Conservation (phyloP, 2,329 filamentous ascomycete genomes). For the Colletotrichum eremochloae region DNA sequence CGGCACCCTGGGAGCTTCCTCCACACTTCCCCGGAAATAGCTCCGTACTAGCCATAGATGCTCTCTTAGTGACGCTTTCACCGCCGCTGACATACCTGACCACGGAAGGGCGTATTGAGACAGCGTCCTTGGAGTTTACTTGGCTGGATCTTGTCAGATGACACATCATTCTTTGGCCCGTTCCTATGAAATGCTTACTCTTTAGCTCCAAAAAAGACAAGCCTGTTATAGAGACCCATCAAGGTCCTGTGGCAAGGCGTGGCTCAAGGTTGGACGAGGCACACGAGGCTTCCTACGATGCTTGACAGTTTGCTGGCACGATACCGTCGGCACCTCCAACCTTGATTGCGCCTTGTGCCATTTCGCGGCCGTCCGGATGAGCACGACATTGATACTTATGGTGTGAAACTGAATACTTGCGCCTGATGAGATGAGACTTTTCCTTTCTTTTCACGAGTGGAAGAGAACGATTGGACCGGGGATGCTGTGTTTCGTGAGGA, state of each 20-base stretch:
- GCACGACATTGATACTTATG: neutral
- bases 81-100: slow-evolving; percentile 15
- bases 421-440: too few relatives aligned
- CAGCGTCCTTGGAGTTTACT: neutral
- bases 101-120: neutral
- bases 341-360: neutral
- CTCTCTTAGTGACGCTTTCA: neutral
- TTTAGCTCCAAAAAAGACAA: neutral
- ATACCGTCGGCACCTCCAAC: neutral
- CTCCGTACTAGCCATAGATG: neutral
- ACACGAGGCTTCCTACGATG: neutral
- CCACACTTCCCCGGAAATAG: slow-evolving; percentile 20
- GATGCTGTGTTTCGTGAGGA: too few relatives aligned
- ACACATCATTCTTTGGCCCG: neutral
- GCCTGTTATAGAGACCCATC: neutral
- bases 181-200: neutral
- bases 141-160: neutral
- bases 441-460: neutral
- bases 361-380: neutral
- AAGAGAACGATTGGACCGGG: neutral
- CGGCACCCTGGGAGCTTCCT: slow-evolving; percentile 25
- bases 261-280: neutral
- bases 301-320: neutral
- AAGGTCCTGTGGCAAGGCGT: neutral
- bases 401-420: slow-evolving; percentile 5